Conservation (phyloP, 2,329 filamentous ascomycete genomes). For the Aspergillus pseudoterreus region DNA sequence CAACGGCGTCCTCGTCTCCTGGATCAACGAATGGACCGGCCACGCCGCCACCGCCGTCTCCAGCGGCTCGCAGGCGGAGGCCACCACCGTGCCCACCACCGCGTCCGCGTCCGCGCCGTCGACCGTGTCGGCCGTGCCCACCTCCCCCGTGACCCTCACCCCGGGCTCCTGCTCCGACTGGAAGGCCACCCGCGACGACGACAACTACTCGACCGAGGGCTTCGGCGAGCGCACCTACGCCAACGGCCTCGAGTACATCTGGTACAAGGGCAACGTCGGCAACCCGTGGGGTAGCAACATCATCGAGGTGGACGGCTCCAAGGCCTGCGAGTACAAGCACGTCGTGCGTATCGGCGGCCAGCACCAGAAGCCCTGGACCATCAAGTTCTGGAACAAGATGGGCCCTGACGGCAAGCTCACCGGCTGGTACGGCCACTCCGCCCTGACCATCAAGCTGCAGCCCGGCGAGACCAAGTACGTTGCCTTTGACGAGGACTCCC, state of each 20-base stretch:
- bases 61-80: constrained; percentile 6
- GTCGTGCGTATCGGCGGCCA: constrained; percentile 32
- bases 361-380: constrained; percentile 29
- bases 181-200: constrained; percentile 18
- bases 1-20: constrained; percentile 30
- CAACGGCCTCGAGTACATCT: constrained; percentile 16
- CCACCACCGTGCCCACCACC: constrained; percentile 11
- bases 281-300: constrained; percentile 41
- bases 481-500: constrained; percentile 35
- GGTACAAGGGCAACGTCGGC: constrained; percentile 35
- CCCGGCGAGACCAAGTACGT: constrained; percentile 32
- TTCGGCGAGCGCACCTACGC: constrained; percentile 28
- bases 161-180: constrained; percentile 18
- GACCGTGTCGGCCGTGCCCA: constrained; percentile 11
- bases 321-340: constrained; percentile 34
- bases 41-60: constrained; percentile 14
- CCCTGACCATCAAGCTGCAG: constrained; percentile 30
- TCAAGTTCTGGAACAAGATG: constrained; percentile 41
- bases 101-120: constrained; percentile 15
- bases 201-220: constrained; percentile 23
- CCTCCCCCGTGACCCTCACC: constrained; percentile 9
- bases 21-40: constrained; percentile 35
- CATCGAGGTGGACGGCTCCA: constrained; percentile 30
- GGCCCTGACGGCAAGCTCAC: constrained; percentile 28
- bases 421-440: constrained; percentile 33